These are phyloP conservation scores for Candida berthetii DNA, from an alignment of 805 yeast species.

Conservation along the genomic window DNA sequence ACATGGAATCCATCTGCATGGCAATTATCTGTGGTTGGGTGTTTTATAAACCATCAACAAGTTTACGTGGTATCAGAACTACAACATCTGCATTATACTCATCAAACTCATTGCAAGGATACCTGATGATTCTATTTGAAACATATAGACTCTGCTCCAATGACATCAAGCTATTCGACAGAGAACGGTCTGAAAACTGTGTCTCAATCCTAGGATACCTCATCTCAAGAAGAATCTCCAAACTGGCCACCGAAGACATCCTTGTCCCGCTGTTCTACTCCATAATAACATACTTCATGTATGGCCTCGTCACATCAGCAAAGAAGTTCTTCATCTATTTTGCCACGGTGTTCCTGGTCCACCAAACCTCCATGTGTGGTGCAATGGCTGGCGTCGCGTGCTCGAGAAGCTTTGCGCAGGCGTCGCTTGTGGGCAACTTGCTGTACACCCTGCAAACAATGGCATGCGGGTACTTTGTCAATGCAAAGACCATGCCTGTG, in stretches of 20 bases:
- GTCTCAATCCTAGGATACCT: constrained; percentile 65
- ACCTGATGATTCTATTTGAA: constrained; percentile 51
- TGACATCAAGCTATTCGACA: constrained; percentile 54
- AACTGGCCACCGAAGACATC: constrained; percentile 65
- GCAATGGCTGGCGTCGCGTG: constrained; percentile 34
- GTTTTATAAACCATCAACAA: constrained; percentile 55
- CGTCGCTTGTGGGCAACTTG: constrained; percentile 16
- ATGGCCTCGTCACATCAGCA: constrained; percentile 51
- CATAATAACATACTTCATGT: constrained; percentile 67
- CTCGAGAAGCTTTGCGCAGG: constrained; percentile 18
- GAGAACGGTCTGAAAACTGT: constrained; percentile 68
- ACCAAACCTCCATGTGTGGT: constrained; percentile 49
- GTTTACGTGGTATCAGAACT: constrained; percentile 60
- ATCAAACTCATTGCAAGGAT: constrained; percentile 48
- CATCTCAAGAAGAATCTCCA: constrained; percentile 60
- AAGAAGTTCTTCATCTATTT: constrained; percentile 54
- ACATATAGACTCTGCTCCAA: constrained; percentile 47
- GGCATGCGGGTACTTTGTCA: constrained; percentile 79
- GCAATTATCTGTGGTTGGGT: constrained; percentile 61
- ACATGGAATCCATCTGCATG: constrained; percentile 15
- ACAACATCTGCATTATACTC: constrained; percentile 44
- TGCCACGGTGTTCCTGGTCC: constrained; percentile 49
- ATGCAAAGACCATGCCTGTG: constrained; percentile 69
- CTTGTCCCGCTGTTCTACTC: constrained; percentile 55
- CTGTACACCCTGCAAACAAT: constrained; percentile 49